Conservation (phyloP, 1,284 basidiomycete genomes). For the Singerocomus rubriflavus region DNA sequence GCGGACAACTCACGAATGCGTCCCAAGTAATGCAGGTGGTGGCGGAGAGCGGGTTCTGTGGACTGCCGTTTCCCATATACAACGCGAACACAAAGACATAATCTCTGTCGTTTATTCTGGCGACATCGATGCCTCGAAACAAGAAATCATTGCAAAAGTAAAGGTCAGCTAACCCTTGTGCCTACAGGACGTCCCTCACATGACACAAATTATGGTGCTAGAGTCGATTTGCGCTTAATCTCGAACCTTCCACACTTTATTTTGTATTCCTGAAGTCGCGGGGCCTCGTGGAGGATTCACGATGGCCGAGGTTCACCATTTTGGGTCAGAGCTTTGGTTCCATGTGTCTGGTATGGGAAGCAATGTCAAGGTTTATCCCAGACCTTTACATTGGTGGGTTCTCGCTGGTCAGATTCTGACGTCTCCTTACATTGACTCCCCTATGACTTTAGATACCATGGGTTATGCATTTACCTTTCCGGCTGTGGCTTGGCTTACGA, state of each 20-base stretch:
- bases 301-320: constrained; percentile 89
- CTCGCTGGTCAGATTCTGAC: not conserved
- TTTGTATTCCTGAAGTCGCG: constrained; percentile 79
- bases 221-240: constrained; percentile 80
- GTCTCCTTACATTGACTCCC: constrained; percentile 2
- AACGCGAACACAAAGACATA: constrained; percentile 66
- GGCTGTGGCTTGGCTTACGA: constrained; percentile 58
- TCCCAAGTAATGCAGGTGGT: constrained; percentile 87
- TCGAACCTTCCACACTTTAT: constrained; percentile 63
- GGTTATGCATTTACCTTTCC: constrained; percentile 95
- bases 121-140: constrained; percentile 77
- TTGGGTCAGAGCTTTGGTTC: constrained; percentile 90
- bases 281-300: constrained; percentile 73
- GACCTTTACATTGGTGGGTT: constrained; percentile 86
- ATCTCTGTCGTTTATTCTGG: constrained; percentile 92
- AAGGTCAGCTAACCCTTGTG: constrained; percentile 49
- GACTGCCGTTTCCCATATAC: constrained; percentile 83
- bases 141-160: constrained; percentile 79
- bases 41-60: constrained; percentile 97
- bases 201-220: constrained; percentile 32
- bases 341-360: constrained; percentile 80
- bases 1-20: constrained; percentile 32
- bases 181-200: not conserved
- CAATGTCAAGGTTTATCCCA: constrained; percentile 70
- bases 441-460: constrained; percentile 82